Percentiles rank a stretch among this genome's conserved stretches.
phyloP scores from a whole-genome alignment of 1,139 yeast genomes.

The Wickerhamiella pararugosa region DNA sequence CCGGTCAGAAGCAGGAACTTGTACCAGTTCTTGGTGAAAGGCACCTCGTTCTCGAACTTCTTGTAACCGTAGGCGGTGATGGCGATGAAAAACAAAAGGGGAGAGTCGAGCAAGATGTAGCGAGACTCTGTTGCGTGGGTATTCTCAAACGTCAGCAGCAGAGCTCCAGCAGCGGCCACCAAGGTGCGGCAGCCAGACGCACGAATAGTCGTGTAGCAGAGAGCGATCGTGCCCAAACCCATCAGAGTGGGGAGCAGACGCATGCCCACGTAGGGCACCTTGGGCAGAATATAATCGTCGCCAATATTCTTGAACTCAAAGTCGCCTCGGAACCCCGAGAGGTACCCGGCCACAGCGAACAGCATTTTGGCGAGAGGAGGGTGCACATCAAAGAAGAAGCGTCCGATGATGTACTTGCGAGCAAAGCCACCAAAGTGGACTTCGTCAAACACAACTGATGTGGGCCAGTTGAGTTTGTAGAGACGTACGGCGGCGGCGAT shows the following conservation, averaged over 20 bases:
- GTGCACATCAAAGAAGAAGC: conserved; percentile 84
- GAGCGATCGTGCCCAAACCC: conserved; percentile 67
- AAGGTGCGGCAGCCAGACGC: conserved; percentile 75
- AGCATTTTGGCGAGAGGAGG: conserved; percentile 89
- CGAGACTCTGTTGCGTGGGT: conserved; percentile 80
- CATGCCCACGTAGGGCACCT: conserved; percentile 62
- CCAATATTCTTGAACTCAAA: conserved; percentile 65
- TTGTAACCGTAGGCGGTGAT: conserved; percentile 67
- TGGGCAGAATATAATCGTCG: conserved; percentile 29
- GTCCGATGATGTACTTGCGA: conserved; percentile 44
- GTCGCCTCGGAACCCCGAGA: conserved; percentile 68
- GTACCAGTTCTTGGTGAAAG: conserved; percentile 59
- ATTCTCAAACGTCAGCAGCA: conserved; percentile 65
- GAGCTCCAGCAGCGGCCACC: conserved; percentile 53
- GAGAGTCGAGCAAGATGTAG: conserved; percentile 80
- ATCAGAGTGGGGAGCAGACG: conserved; percentile 70
- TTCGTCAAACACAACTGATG: conserved; percentile 76
- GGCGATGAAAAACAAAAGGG: conserved; percentile 81
- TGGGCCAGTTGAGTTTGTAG: conserved; percentile 46
- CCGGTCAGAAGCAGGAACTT: conserved; percentile 61
- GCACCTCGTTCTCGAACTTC: conserved; percentile 63
- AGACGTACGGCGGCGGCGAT: conserved; percentile 46
- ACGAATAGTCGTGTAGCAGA: conserved; percentile 68
- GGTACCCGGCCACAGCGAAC: conserved; percentile 56
- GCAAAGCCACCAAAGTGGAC: conserved; percentile 58